Conservation (phyloP, 2,329 filamentous ascomycete genomes). For the Emydomyces testavorans region DNA sequence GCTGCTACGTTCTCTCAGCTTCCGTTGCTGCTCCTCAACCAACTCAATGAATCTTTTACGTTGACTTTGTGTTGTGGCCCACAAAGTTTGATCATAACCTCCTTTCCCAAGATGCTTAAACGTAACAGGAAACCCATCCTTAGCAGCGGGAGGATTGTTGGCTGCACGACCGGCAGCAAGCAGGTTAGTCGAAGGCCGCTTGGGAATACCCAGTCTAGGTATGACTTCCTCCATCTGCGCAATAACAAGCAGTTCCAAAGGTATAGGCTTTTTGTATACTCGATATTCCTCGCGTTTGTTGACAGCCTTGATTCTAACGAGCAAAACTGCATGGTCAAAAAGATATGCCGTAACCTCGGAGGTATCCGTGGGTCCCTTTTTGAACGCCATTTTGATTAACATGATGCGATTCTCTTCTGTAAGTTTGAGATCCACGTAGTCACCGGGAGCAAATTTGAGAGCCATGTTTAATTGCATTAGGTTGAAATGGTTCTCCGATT, state of each 20-base stretch:
- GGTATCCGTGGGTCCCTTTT: constrained; percentile 79
- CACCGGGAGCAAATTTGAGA: constrained; percentile 78
- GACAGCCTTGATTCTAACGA: constrained; percentile 80
- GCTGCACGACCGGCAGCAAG: constrained; percentile 50
- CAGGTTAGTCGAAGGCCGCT: constrained; percentile 78
- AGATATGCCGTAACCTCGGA: constrained; percentile 88
- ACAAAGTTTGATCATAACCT: constrained; percentile 84
- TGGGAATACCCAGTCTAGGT: constrained; percentile 64
- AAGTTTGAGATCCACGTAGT: constrained; percentile 84
- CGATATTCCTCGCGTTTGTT: constrained; percentile 92
- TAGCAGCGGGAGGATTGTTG: constrained; percentile 39
- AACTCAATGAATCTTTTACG: constrained; percentile 95
- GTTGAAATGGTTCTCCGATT: constrained; percentile 96
- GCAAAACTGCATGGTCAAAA: constrained; percentile 87
- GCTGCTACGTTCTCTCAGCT: constrained; percentile 60
- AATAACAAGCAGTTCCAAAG: constrained; percentile 82
- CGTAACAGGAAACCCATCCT: constrained; percentile 85
- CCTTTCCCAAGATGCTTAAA: constrained; percentile 94
- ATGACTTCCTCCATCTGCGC: constrained; percentile 96
- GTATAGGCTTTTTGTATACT: constrained; percentile 90
- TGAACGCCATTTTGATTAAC: constrained; percentile 86
- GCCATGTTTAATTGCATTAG: constrained; percentile 82
- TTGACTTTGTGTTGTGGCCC: constrained; percentile 71
- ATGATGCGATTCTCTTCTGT: constrained; percentile 88
- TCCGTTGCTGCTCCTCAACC: constrained; percentile 82